phyloP scores from a whole-genome alignment of 345 rosid genomes.

The Salix caprea region DNA sequence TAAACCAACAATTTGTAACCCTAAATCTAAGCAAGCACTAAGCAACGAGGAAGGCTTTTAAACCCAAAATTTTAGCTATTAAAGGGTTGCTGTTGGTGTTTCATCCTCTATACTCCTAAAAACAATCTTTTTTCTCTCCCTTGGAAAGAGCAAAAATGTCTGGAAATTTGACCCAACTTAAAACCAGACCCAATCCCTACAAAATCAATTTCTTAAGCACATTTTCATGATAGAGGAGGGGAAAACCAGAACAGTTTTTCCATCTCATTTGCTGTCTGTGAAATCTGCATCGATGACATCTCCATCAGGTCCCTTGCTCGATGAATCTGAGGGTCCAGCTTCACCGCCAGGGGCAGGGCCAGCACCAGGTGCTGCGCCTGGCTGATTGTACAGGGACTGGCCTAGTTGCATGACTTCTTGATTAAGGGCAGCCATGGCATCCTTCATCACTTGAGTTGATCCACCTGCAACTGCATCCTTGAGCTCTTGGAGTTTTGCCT shows the following conservation, averaged over 20 bases:
- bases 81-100: background rate
- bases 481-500: slow-evolving; percentile 77
- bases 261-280: slow-evolving; percentile 73
- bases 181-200: background rate
- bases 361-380: slow-evolving; percentile 48
- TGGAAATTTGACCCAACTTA: background rate
- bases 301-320: slow-evolving; percentile 66
- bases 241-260: background rate
- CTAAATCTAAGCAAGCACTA: background rate
- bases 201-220: slow-evolving; percentile 16
- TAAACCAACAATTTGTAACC: background rate
- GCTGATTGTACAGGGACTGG: slow-evolving; percentile 84
- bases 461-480: slow-evolving; percentile 69
- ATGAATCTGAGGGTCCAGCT: slow-evolving; percentile 48
- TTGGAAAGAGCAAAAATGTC: slow-evolving; percentile 3
- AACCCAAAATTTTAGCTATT: background rate
- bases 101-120: background rate
- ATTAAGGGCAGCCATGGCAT: slow-evolving; percentile 78
- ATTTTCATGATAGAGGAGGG: background rate
- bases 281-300: slow-evolving; percentile 93
- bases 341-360: slow-evolving; percentile 63
- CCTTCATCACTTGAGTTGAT: slow-evolving; percentile 72
- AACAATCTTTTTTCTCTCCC: background rate
- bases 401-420: slow-evolving; percentile 97
- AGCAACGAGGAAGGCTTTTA: background rate